phyloP scores from a whole-genome alignment of 164 flowering plant genomes.

The Vitis amurensis region DNA sequence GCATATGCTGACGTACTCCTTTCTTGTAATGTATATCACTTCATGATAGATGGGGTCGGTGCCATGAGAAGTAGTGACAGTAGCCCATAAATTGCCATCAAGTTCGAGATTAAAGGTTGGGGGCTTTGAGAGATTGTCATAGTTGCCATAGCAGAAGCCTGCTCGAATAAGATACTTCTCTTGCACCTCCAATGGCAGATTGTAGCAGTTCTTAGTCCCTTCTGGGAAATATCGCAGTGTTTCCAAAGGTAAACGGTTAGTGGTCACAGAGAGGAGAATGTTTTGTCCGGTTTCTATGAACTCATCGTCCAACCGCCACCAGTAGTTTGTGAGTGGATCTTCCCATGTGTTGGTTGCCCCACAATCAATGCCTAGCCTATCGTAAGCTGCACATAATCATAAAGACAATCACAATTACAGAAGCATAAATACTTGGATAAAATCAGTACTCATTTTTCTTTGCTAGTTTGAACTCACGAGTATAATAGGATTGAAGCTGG shows the following conservation, averaged over 20 bases:
- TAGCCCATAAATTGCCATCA: conserved; percentile 10
- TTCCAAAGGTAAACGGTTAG: background rate
- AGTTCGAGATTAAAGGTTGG: conserved; percentile 17
- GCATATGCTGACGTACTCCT: conserved; percentile 1
- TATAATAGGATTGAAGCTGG: too few relatives aligned
- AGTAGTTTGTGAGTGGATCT: too few relatives aligned
- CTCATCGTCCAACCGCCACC: background rate
- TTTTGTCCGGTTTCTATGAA: background rate
- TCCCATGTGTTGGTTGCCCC: background rate
- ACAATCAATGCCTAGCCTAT: background rate
- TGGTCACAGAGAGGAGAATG: background rate
- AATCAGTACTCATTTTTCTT: too few relatives aligned
- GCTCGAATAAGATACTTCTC: conserved; percentile 6
- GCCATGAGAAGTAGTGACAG: conserved; percentile 8
- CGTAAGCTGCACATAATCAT: too few relatives aligned
- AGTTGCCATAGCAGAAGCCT: conserved; percentile 27
- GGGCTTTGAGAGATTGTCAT: conserved; percentile 18
- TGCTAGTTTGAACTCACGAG: too few relatives aligned
- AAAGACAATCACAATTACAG: too few relatives aligned
- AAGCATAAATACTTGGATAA: too few relatives aligned
- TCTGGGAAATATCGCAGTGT: conserved; percentile 16
- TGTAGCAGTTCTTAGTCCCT: conserved; percentile 13
- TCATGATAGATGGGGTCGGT: conserved; percentile 7
- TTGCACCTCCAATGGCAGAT: background rate
- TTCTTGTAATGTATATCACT: background rate